Base-by-base conservation (phyloP, 169 alveolate genomes). In the Plasmodium gaboni region DNA sequence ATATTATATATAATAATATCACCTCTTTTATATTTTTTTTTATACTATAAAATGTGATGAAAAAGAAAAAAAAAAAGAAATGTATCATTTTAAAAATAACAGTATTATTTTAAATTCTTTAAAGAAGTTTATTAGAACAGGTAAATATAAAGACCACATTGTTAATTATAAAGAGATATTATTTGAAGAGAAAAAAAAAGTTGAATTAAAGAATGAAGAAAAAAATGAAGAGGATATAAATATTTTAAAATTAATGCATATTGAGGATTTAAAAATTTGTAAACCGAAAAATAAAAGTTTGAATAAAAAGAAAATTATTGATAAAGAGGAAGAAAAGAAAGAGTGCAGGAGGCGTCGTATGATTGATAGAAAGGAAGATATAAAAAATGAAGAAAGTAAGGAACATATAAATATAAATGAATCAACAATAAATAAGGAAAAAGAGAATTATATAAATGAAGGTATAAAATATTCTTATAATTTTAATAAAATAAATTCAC, bases 41-140 rank as follows among this genome's bases (percentile, higher is more conserved):
- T 32, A 32, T 32, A 32, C 7, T 4, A 32, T 4, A 5, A 32
- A 32, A 32, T 7, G 44, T 32, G 44, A 32, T 32, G 44, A 32
- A 32, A 32, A 32, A 32, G 7, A 38, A 38, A 38, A 38, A 38
- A 32, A 32, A 4, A 32, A 32, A 32, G 7, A 38, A 38, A 38
- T 38, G 46, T 38, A 3, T 5, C 46, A 38, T 38, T 38, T 38
- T 38, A 38, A 38, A 8, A 38, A 38, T 38, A 38, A 38, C 46
- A 0, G 10, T 5, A 38, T 38, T 5, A 38, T 38, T 38, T 38
- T 38, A 38, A 38, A 38, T 38, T 38, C 46, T 5, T 38, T 38
- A 28, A 48, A 17, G 19, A 83, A 55, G 38, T 68, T 63, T 63
- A 83, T 83, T 68, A 67, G 91, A 63, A 42, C 73, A 3, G 91